Evolutionary conservation across 179 eudicot species (phyloP).

Genomic region (Sideroxylon spinosum): DNA sequence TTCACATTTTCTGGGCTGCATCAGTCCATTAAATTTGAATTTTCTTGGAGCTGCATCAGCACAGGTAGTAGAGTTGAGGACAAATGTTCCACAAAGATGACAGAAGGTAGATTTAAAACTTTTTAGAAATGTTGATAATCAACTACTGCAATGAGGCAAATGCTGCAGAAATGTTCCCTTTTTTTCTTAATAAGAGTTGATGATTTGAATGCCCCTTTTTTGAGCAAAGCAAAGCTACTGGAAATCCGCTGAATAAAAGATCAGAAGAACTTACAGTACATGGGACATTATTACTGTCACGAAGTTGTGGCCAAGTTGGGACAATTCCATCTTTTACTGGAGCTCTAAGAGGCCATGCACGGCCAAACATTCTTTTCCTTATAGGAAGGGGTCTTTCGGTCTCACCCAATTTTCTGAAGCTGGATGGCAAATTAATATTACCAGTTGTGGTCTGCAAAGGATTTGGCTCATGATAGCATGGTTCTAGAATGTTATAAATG

Average conservation of each 20-base stretch:
- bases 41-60: too few relatives aligned
- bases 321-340: constrained; percentile 79
- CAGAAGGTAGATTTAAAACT: neutral
- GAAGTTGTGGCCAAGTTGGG: constrained; percentile 89
- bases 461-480: constrained; percentile 64
- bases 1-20: too few relatives aligned
- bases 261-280: constrained; percentile 57
- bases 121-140: too few relatives aligned
- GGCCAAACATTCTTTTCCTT: constrained; percentile 91
- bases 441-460: constrained; percentile 20
- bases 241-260: neutral
- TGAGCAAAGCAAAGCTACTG: neutral
- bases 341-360: constrained; percentile 96
- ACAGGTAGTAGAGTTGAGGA: neutral
- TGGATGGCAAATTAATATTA: constrained; percentile 47
- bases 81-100: neutral
- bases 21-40: too few relatives aligned
- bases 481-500: constrained; percentile 83
- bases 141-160: neutral
- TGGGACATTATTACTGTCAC: constrained; percentile 49
- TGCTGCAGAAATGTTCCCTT: neutral
- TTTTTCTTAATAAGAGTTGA: neutral
- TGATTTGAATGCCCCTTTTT: neutral
- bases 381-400: constrained; percentile 80
- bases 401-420: constrained; percentile 78